A percentile compares a stretch with the other conserved stretches of the same genome.
Conservation (phyloP, 1,284 basidiomycete species). For the Sparassis latifolia region DNA sequence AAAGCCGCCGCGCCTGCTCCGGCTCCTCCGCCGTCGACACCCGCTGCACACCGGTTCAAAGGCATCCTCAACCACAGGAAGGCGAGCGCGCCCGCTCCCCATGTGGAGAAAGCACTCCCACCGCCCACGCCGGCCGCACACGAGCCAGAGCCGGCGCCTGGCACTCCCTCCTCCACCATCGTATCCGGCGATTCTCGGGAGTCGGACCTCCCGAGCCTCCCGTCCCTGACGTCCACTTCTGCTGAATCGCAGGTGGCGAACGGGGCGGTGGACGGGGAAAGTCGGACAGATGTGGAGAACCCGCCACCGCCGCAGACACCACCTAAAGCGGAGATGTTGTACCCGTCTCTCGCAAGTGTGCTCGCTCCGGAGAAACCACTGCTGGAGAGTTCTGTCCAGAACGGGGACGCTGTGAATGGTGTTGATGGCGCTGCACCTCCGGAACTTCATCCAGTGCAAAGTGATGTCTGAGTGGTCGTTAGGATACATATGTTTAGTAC, state of each 20-base stretch:
- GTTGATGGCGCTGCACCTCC: neutral
- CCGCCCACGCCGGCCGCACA: constrained; percentile 2
- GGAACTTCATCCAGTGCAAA: neutral
- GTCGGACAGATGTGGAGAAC: neutral
- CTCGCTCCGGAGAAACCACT: neutral
- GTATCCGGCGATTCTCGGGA: constrained; percentile 7
- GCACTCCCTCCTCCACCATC: constrained; percentile 1
- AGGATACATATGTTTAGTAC: too few relatives aligned
- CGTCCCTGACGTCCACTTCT: neutral
- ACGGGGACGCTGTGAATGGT: neutral
- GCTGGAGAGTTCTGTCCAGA: neutral
- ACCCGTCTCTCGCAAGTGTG: neutral
- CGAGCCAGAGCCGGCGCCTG: neutral
- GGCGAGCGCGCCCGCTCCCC: constrained; percentile 1
- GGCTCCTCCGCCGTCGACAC: constrained; percentile 9
- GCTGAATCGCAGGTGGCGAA: neutral
- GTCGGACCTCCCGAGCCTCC: constrained; percentile 1
- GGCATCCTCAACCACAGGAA: constrained; percentile 17
- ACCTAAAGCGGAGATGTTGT: constrained; percentile 1
- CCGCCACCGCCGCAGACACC: constrained; percentile 7
- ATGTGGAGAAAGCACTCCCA: constrained; percentile 15
- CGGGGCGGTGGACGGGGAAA: neutral
- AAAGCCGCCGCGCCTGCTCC: neutral
- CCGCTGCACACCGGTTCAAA: constrained; percentile 18
- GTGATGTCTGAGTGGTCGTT: neutral